Evolutionary conservation across 495 filamentous ascomycete species (phyloP), one percentile per base, ranked within the genome.

Genomic region (Aspergillus nidulans): DNA sequence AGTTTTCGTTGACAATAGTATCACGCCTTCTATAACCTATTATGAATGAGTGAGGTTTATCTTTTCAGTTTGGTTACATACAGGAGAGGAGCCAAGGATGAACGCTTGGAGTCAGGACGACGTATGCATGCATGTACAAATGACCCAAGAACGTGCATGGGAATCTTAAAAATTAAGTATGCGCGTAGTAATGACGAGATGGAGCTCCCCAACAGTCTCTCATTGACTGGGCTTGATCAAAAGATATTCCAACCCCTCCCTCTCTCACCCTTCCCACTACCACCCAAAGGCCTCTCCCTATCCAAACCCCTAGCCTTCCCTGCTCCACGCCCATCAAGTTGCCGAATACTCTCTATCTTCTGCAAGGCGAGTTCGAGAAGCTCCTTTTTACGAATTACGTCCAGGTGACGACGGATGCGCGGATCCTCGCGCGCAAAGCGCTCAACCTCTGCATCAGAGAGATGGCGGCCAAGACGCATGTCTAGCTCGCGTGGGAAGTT

Each of bases 401-500:
- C 94, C 48, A 99, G 79, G 69, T 99, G 94, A 49, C 84, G 80
- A 42, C 86, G 78, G 53, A 97, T 85, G 64, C 89, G 92, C 16
- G 89, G 86, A 63, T 99, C 94, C 70, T 97, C 95, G 36, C 86
- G 82, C 13, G 94, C 94, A 61, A 99, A 97, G 15, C 83, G 79
- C 63, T 99, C 92, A 12, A 97, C 78, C 55, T 96, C 87, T 0
- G 80, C 81, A 32, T 85, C 79, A 4, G 85, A 86, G 49, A 97
- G 81, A 57, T 88, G 82, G 32, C 91, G 79, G 32, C 91, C 90
- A n/a, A 99, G 84, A 38, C 90, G 81, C 60, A 84, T 64, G 67
- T 99, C 94, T 18, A 99, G 81, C 66, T 96, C 91, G 19, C 95
- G 81, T 0, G 94, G 94, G 75, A 99, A 99, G 65, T 92, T 86